Conservation (phyloP, 768 basidiomycete genomes). For the Phylloporus scabripes region DNA sequence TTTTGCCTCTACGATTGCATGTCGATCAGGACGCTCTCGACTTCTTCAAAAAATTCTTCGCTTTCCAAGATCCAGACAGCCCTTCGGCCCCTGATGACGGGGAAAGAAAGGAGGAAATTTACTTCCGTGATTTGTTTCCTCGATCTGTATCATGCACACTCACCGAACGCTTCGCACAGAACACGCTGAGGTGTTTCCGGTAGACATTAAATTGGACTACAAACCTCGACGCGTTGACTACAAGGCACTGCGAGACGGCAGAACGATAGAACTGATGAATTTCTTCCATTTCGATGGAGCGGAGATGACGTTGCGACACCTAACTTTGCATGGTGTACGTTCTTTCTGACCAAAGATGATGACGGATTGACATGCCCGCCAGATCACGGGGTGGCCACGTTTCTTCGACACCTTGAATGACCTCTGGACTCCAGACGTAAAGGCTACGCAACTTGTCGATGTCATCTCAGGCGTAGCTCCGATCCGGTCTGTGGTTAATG, state of each 20-base stretch:
- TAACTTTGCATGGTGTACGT: slow-evolving; percentile 86
- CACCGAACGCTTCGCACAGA: slow-evolving; percentile 42
- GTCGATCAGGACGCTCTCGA: slow-evolving; percentile 99
- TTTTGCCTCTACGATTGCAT: slow-evolving; percentile 85
- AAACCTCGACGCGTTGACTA: slow-evolving; percentile 98
- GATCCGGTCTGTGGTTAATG: slow-evolving; percentile 94
- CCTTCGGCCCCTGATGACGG: slow-evolving; percentile 31
- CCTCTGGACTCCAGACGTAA: slow-evolving; percentile 98
- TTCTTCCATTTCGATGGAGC: slow-evolving; percentile 99
- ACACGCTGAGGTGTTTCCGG: slow-evolving; percentile 90
- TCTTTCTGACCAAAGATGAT: not conserved
- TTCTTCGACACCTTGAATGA: slow-evolving; percentile 93
- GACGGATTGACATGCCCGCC: slow-evolving; percentile 10
- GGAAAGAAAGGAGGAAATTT: slow-evolving; percentile 46
- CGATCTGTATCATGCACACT: slow-evolving; percentile 1
- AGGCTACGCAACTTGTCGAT: slow-evolving; percentile 95
- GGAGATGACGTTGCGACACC: slow-evolving; percentile 94
- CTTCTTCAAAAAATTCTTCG: slow-evolving; percentile 95
- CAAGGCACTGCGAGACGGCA: slow-evolving; percentile 80
- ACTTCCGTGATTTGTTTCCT: slow-evolving; percentile 55
- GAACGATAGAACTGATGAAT: slow-evolving; percentile 97
- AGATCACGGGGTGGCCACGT: slow-evolving; percentile 92
- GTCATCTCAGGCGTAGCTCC: slow-evolving; percentile 96
- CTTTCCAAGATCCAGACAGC: slow-evolving; percentile 63
- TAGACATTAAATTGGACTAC: slow-evolving; percentile 95